These are phyloP conservation scores for Massospora cicadina DNA, from an alignment of 371 early-diverging fungal genomes.

Conservation along the genomic window DNA sequence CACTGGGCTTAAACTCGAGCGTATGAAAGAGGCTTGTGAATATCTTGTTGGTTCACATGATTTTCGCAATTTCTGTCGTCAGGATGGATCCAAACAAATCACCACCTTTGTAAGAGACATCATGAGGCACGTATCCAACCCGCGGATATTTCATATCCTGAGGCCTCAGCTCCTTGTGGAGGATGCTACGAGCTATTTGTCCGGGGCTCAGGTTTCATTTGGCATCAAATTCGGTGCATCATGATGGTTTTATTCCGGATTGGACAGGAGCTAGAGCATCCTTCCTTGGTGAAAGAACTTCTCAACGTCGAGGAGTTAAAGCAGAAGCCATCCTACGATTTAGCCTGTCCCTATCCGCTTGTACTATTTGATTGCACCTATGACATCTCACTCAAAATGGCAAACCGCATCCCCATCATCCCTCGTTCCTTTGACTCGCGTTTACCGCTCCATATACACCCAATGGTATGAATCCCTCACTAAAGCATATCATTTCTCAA, in stretches of 20 bases:
- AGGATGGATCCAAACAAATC: conserved; percentile 69
- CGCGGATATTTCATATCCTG: background rate
- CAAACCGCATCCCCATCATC: background rate
- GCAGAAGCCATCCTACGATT: conserved; percentile 56
- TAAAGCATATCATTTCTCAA: conserved; percentile 8
- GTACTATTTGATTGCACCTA: conserved; percentile 79
- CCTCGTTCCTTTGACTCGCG: background rate
- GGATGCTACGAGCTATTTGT: conserved; percentile 9
- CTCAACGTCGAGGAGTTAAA: conserved; percentile 28
- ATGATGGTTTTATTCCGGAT: conserved; percentile 76
- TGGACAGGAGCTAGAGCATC: conserved; percentile 50
- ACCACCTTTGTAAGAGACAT: conserved; percentile 53
- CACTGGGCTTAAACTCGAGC: conserved; percentile 39
- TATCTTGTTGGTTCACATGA: conserved; percentile 69
- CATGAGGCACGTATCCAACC: conserved; percentile 41
- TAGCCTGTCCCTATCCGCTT: conserved; percentile 77
- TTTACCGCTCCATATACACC: conserved; percentile 7
- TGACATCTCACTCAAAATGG: conserved; percentile 17
- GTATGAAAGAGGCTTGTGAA: conserved; percentile 57
- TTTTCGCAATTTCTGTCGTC: conserved; percentile 87
- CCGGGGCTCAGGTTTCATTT: conserved; percentile 48
- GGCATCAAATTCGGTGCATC: conserved; percentile 96
- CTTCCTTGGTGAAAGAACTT: conserved; percentile 31
- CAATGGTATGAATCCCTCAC: conserved; percentile 7
- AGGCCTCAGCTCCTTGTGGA: conserved; percentile 4